Evolutionary conservation across 148 eudicot genomes (phyloP).

Genomic region (Amaranthus hypochondriacus): DNA sequence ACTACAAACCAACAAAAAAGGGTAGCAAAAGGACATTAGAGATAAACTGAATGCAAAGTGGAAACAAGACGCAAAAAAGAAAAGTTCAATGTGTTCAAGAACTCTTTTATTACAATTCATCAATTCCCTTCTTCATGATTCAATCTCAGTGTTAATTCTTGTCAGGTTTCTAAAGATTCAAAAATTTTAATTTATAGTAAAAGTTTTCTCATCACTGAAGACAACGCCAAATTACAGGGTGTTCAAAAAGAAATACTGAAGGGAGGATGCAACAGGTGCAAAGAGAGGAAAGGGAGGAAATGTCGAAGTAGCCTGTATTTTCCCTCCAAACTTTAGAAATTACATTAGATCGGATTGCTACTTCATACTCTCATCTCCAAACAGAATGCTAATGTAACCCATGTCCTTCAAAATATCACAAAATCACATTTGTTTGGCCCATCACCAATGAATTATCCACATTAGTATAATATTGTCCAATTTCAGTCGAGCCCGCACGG

Average conservation of each 20-base stretch:
- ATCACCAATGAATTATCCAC: too few relatives aligned
- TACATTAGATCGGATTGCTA: too few relatives aligned
- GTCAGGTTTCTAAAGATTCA: not conserved
- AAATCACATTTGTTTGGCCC: not conserved
- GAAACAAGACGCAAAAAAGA: not conserved
- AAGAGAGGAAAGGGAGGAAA: too few relatives aligned
- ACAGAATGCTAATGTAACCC: not conserved
- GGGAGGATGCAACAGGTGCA: too few relatives aligned
- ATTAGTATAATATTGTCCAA: too few relatives aligned
- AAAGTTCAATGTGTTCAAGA: not conserved
- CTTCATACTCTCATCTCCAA: not conserved
- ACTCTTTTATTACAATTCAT: not conserved
- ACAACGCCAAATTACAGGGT: too few relatives aligned
- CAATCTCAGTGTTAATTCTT: not conserved
- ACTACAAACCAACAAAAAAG: not conserved
- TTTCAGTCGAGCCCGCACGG: too few relatives aligned
- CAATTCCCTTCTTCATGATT: not conserved
- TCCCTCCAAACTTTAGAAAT: too few relatives aligned
- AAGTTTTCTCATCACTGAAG: not conserved
- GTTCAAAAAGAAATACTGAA: too few relatives aligned
- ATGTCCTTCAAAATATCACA: slow-evolving; percentile 4
- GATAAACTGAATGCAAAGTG: not conserved
- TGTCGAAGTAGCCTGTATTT: too few relatives aligned
- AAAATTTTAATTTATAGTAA: not conserved
- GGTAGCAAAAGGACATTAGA: not conserved